Evolutionary conservation across 1,139 yeast species (phyloP).

Genomic region (Lodderomyces theae): DNA sequence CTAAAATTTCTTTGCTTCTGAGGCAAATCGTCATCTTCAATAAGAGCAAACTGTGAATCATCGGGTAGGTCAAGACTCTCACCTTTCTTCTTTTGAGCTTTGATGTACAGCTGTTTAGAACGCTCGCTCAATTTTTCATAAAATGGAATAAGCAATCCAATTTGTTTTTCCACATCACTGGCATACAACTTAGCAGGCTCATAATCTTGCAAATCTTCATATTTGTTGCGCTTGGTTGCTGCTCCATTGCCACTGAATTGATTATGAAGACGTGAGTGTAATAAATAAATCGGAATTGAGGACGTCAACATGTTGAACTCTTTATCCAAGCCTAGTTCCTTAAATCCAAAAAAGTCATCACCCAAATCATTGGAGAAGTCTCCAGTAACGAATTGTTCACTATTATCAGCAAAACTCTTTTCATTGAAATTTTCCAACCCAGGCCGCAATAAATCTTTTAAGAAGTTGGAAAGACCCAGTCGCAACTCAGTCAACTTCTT

Average conservation of each 20-base stretch:
- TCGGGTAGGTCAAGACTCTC: slow-evolving; percentile 46
- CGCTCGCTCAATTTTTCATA: slow-evolving; percentile 51
- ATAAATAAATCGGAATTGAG: slow-evolving; percentile 83
- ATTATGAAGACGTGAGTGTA: slow-evolving; percentile 73
- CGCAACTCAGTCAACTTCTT: slow-evolving; percentile 68
- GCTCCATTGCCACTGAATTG: slow-evolving; percentile 43
- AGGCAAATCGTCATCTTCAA: slow-evolving; percentile 82
- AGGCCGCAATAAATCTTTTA: slow-evolving; percentile 82
- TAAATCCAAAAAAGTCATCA: slow-evolving; percentile 95
- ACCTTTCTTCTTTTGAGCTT: slow-evolving; percentile 54
- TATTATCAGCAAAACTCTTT: slow-evolving; percentile 78
- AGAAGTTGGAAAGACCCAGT: slow-evolving; percentile 63
- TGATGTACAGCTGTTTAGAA: slow-evolving; percentile 46
- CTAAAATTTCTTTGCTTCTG: slow-evolving; percentile 75
- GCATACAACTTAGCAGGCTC: slow-evolving; percentile 49
- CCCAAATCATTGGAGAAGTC: slow-evolving; percentile 92
- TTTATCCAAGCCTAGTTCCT: slow-evolving; percentile 86
- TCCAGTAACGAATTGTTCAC: slow-evolving; percentile 92
- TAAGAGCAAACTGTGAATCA: slow-evolving; percentile 41
- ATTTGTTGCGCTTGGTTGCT: slow-evolving; percentile 49
- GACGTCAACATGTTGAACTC: slow-evolving; percentile 86
- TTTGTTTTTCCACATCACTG: slow-evolving; percentile 49
- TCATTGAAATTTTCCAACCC: slow-evolving; percentile 74
- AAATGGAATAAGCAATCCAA: slow-evolving; percentile 61
- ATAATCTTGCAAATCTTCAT: slow-evolving; percentile 60